Evolutionary conservation across 2,329 filamentous ascomycete genomes (phyloP).

Genomic region (Colletotrichum tabaci): DNA sequence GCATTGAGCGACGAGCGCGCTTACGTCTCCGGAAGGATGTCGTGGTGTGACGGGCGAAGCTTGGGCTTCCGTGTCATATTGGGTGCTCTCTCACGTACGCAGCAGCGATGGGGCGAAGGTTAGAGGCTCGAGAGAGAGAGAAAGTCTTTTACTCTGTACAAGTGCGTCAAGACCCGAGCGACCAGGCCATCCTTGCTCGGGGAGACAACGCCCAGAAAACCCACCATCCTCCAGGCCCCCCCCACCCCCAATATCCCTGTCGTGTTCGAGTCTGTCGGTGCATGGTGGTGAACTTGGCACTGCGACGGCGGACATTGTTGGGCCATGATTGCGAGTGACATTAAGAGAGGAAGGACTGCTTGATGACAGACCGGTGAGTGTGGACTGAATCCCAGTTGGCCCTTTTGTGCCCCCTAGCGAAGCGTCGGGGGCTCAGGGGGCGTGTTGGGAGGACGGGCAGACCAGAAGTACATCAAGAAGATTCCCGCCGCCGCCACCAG

Average conservation of each 20-base stretch:
- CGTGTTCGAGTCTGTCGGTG: slow-evolving; percentile 29
- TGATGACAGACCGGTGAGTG: slow-evolving; percentile 20
- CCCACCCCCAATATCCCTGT: slow-evolving; percentile 1
- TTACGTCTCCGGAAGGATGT: slow-evolving; percentile 10
- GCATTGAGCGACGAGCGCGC: slow-evolving; percentile 21
- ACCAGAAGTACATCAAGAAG: neutral
- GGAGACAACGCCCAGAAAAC: neutral
- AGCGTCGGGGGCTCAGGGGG: neutral
- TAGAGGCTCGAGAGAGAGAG: neutral
- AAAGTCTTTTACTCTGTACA: neutral
- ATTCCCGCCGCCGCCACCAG: neutral
- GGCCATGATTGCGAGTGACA: neutral
- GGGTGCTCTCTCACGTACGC: slow-evolving; percentile 3
- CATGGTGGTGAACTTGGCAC: slow-evolving; percentile 32
- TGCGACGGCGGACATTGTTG: slow-evolving; percentile 8
- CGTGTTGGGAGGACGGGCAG: neutral
- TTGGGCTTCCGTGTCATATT: slow-evolving; percentile 32
- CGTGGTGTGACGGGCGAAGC: slow-evolving; percentile 31
- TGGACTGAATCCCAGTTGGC: slow-evolving; percentile 5
- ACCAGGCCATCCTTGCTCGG: slow-evolving; percentile 7
- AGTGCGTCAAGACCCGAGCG: neutral
- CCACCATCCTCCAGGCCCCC: neutral
- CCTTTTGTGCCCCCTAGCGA: neutral
- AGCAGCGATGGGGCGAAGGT: neutral
- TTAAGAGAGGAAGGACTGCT: neutral